Percentiles rank a stretch among this genome's conserved stretches.
Evolutionary conservation across 106 monocot species (phyloP).

Genomic region (Xerophyta viscosa): DNA sequence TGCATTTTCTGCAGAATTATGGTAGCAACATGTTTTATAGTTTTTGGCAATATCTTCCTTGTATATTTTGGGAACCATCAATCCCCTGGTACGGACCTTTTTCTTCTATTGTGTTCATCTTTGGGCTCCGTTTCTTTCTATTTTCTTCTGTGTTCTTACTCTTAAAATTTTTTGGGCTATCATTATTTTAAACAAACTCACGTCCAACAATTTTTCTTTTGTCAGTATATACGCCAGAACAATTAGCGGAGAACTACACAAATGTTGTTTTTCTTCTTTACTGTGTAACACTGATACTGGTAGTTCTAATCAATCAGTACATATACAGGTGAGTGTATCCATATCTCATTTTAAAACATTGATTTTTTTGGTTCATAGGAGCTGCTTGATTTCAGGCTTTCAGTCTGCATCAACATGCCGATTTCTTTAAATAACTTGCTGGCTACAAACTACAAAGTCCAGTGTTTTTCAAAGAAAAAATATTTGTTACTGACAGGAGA

Average conservation of each 20-base stretch:
- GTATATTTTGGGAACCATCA: conserved; percentile 99
- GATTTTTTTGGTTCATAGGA: too few species aligned
- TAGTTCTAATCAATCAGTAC: conserved; percentile 69
- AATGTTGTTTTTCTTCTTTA: conserved; percentile 86
- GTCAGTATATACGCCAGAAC: conserved; percentile 86
- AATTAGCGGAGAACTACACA: conserved; percentile 70
- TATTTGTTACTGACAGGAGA: conserved; percentile 41
- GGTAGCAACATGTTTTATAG: conserved; percentile 86
- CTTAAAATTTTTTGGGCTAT: too few species aligned
- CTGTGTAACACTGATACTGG: conserved; percentile 59
- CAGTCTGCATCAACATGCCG: too few species aligned
- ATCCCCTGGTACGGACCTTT: conserved; percentile 67
- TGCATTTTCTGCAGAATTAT: conserved; percentile 55
- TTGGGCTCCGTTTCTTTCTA: background rate
- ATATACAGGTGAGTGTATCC: conserved; percentile 96
- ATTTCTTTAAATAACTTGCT: too few species aligned
- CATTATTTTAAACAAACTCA: too few species aligned
- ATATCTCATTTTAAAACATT: too few species aligned
- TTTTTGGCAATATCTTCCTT: conserved; percentile 83
- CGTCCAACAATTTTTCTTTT: conserved; percentile 10
- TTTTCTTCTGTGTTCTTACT: too few species aligned
- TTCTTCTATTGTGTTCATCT: background rate
- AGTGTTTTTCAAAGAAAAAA: too few species aligned
- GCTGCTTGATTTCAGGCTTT: too few species aligned
- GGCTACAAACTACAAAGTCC: too few species aligned